These are phyloP conservation scores for Hypsizygus marmoreus DNA, from an alignment of 768 basidiomycete species.

Conservation along the genomic window DNA sequence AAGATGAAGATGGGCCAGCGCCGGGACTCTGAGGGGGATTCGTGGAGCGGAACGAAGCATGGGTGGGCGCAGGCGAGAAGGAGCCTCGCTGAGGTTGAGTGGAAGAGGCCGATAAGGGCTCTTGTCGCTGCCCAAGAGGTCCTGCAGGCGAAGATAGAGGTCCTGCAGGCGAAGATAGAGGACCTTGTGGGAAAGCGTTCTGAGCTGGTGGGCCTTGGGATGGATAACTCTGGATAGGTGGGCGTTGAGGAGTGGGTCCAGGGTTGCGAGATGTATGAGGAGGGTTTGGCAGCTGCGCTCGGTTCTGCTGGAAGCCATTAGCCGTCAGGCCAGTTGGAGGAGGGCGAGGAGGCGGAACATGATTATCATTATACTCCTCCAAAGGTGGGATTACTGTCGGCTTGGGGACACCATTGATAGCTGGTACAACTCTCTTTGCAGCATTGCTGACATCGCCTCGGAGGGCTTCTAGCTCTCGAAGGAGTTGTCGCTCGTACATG, in stretches of 20 bases:
- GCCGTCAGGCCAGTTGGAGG: slow-evolving; percentile 31
- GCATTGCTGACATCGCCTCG: slow-evolving; percentile 73
- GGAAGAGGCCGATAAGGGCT: slow-evolving; percentile 31
- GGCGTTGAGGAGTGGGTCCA: slow-evolving; percentile 22
- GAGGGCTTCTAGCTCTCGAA: slow-evolving; percentile 87
- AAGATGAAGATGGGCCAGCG: slow-evolving; percentile 56
- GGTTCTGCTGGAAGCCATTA: slow-evolving; percentile 34
- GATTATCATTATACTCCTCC: slow-evolving; percentile 56
- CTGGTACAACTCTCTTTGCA: slow-evolving; percentile 55
- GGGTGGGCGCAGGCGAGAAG: slow-evolving; percentile 20
- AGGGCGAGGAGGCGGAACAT: slow-evolving; percentile 22
- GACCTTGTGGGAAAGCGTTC: slow-evolving; percentile 10
- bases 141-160: no score
- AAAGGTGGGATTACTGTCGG: slow-evolving; percentile 63
- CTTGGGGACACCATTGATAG: slow-evolving; percentile 54
- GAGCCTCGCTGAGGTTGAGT: slow-evolving; percentile 20
- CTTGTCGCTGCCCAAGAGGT: slow-evolving; percentile 23
- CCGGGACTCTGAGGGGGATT: slow-evolving; percentile 50
- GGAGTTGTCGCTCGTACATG: slow-evolving; percentile 86
- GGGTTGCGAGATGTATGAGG: slow-evolving; percentile 33
- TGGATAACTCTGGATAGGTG: slow-evolving; percentile 22
- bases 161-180: no score
- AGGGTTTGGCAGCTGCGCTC: slow-evolving; percentile 29
- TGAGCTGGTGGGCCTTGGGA: slow-evolving; percentile 26
- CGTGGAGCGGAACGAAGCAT: slow-evolving; percentile 16